These are phyloP conservation scores for Setomelanomma holmii DNA, from an alignment of 2,329 filamentous ascomycete genomes.

Conservation along the genomic window DNA sequence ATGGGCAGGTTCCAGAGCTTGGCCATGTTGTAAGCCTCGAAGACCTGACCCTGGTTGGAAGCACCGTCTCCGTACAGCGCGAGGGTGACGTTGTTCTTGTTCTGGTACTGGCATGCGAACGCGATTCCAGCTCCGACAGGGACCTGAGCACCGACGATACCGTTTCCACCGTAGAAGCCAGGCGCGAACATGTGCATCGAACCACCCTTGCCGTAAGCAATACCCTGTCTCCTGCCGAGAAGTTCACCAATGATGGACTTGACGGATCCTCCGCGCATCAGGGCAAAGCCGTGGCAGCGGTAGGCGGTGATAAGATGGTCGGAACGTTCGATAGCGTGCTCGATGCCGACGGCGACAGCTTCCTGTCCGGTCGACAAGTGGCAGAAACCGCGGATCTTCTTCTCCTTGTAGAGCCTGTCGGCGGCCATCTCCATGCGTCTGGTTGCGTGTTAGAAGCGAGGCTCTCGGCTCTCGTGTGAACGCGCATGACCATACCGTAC, in stretches of 20 bases:
- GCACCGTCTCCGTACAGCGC: conserved; percentile 97
- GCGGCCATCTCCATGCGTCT: conserved; percentile 99
- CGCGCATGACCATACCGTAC: conserved; percentile 72
- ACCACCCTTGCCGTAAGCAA: conserved; percentile 97
- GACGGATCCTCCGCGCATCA: conserved; percentile 88
- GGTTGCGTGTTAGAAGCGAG: conserved; percentile 24
- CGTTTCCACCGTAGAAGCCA: conserved; percentile 98
- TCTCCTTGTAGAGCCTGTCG: conserved; percentile 99
- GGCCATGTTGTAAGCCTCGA: conserved; percentile 99
- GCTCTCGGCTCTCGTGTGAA: background rate
- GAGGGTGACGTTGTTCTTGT: conserved; percentile 83
- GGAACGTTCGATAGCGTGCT: conserved; percentile 88
- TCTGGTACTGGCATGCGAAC: conserved; percentile 95
- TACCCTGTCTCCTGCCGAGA: conserved; percentile 90
- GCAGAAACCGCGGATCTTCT: conserved; percentile 99
- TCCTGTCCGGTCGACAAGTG: conserved; percentile 98
- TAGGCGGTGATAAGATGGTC: conserved; percentile 98
- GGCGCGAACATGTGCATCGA: conserved; percentile 99
- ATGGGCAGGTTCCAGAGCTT: conserved; percentile 98
- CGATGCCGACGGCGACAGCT: conserved; percentile 95
- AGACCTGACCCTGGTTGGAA: conserved; percentile 98
- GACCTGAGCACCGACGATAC: conserved; percentile 98
- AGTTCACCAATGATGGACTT: conserved; percentile 29
- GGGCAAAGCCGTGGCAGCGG: conserved; percentile 96
- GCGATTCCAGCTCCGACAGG: conserved; percentile 95